Base-by-base conservation (phyloP, 2,329 filamentous ascomycete genomes). In the Neofusicoccum parvum region DNA sequence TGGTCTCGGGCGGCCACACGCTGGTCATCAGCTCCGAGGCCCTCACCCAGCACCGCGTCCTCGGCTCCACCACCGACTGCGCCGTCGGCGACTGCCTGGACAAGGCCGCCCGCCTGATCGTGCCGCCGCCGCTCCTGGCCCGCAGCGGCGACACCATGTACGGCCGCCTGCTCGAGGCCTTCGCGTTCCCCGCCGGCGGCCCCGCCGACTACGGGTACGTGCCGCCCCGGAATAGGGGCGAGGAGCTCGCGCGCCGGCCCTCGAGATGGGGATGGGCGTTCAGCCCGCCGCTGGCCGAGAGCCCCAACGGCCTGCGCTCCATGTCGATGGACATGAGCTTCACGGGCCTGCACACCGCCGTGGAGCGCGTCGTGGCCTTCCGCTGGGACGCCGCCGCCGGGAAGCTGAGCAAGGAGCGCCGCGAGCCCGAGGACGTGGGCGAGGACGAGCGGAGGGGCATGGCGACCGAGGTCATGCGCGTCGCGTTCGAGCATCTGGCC, bases 1-100 rank as follows among this genome's bases (percentile, higher is more conserved):
- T 99, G 54, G 92, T 95, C 15, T 97, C 93, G 0, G 95, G 95
- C 43, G 95, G 95, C 1, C 94, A 99, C 80, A 94, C 94, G 0
- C 87, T 96, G 75, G 87, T 99, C 20, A 87, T 97, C 46, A 86
- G 90, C 72, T 96, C 93, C 7, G 80, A 81, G 45, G 83, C 84
- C 3, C 80, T 95, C 2, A 87, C 84, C 32, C 81, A 88, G 32
- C 94, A 98, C 77, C 80, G 82, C 53, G 87, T 96, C 66, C 79
- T 98, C 32, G 92, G 90, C 17, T 82, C 86, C 15, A 90, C 91
- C 0, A 79, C 79, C n/a, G 92, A 96, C 78, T 88, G 94, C 68
- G 93, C 95, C n/a, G 82, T 97, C 66, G 95, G 95, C 56, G 92
- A 97, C 78, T 87, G 91, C 72, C 82, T 99, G 39, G 95, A 99